These are phyloP conservation scores for Parastagonospora avenae DNA, from an alignment of 2,329 filamentous ascomycete species.

Conservation along the genomic window DNA sequence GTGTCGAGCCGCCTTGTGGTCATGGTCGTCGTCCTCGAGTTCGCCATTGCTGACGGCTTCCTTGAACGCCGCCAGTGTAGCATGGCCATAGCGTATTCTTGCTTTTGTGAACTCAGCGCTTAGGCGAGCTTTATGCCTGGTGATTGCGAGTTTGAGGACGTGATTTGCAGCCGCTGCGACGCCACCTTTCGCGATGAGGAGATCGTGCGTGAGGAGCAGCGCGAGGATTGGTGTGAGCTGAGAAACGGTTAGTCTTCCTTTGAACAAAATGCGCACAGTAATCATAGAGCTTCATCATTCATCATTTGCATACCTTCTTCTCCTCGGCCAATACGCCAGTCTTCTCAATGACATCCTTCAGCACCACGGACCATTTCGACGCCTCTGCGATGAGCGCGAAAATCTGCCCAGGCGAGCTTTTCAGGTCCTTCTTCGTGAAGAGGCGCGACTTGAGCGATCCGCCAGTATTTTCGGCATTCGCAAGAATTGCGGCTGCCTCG, in stretches of 20 bases:
- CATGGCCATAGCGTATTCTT: constrained; percentile 72
- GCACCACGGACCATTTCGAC: constrained; percentile 84
- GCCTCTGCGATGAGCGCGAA: constrained; percentile 88
- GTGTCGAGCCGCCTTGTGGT: constrained; percentile 58
- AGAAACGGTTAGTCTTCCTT: constrained; percentile 6
- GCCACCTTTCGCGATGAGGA: constrained; percentile 79
- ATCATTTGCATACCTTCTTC: constrained; percentile 68
- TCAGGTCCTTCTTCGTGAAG: constrained; percentile 74
- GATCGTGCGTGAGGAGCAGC: constrained; percentile 83
- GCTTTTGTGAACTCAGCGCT: constrained; percentile 81
- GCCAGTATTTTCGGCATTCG: constrained; percentile 65
- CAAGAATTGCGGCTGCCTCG: constrained; percentile 80
- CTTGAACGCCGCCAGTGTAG: constrained; percentile 70
- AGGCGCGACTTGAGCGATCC: constrained; percentile 87
- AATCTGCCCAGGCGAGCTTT: constrained; percentile 78
- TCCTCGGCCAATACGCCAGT: constrained; percentile 78
- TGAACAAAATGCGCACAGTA: neutral
- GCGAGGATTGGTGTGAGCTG: constrained; percentile 81
- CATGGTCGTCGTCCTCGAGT: constrained; percentile 37
- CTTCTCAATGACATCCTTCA: constrained; percentile 89
- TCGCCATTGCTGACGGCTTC: constrained; percentile 58
- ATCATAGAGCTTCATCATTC: neutral
- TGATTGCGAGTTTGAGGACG: constrained; percentile 74
- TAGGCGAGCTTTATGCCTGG: constrained; percentile 80
- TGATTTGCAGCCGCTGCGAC: constrained; percentile 82